Percentiles rank a stretch among this genome's conserved stretches.
These are phyloP conservation scores for Karstenula rhodostoma DNA, from an alignment of 2,329 filamentous ascomycete genomes.

Conservation along the genomic window DNA sequence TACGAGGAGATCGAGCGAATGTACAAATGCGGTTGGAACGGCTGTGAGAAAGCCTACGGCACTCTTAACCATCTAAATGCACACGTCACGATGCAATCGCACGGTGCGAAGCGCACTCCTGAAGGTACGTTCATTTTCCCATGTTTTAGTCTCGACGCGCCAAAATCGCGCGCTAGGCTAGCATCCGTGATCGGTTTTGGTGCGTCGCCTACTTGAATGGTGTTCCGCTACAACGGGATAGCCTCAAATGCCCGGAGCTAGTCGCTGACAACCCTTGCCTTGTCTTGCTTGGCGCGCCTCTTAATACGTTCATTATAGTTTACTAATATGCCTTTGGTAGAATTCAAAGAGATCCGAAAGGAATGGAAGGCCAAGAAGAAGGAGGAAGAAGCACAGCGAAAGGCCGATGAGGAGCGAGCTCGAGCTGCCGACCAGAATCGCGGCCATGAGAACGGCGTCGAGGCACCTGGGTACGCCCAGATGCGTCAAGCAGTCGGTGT, in stretches of 20 bases:
- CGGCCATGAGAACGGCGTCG: conserved; percentile 62
- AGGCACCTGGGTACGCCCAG: conserved; percentile 57
- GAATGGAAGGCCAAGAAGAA: conserved; percentile 99
- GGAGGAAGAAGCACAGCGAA: conserved; percentile 91
- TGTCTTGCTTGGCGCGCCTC: conserved; percentile 43
- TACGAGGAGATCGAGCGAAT: conserved; percentile 99
- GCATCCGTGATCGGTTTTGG: conserved; percentile 51
- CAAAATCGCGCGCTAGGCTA: conserved; percentile 42
- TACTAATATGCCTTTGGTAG: conserved; percentile 62
- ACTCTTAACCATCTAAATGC: conserved; percentile 97
- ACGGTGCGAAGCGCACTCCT: conserved; percentile 91
- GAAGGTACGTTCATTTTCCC: conserved; percentile 75
- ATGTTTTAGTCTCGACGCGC: conserved; percentile 18
- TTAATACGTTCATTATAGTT: conserved; percentile 33
- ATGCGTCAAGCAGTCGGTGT: conserved; percentile 56
- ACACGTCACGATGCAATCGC: conserved; percentile 98
- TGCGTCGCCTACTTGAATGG: conserved; percentile 59
- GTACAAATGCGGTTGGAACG: conserved; percentile 99
- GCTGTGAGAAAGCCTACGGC: conserved; percentile 97
- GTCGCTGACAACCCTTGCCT: conserved; percentile 47
- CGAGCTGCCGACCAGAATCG: conserved; percentile 66
- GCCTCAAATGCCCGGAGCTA: conserved; percentile 58
- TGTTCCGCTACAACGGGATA: conserved; percentile 59
- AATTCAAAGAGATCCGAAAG: conserved; percentile 99
- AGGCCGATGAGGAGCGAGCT: conserved; percentile 85